Evolutionary conservation across 1,284 basidiomycete species (phyloP), one percentile per base, ranked within the genome.

Genomic region (Malassezia japonica): DNA sequence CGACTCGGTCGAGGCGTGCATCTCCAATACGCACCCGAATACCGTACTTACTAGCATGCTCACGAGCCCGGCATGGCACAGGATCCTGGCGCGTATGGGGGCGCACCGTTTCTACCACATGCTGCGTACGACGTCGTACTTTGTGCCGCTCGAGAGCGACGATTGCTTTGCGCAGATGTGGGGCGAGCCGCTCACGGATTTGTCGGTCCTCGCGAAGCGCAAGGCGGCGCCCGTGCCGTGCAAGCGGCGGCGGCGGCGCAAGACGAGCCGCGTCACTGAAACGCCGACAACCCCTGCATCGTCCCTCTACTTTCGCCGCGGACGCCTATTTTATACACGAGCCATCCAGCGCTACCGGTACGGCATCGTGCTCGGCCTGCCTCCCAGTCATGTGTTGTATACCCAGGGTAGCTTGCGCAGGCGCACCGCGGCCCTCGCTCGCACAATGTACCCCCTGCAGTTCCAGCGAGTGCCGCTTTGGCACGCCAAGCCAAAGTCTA

Each of bases 131-230:
- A 83, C 84, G 0, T 83, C 80, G 13, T 63, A 88, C 21, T 91
- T 89, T 65, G 66, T 82, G 12, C 75, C 82, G 1, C 67, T 91
- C 6, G 47, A 50, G 2, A 53, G 57, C 0, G 87, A 87, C 59
- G 81, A 79, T n/a, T 89, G 85, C 64, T 78, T 84, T 13, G 84
- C 83, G 55, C 87, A 91, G 70, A 70, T 89, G 52, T 81, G 82
- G 0, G 88, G 87, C 2, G 76, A 78, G 28, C 81, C 83, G 2
- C 65, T 90, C 9, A 75, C 81, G 15, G 76, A 80, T 47, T 57
- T 77, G 13, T 15, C 64, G 66, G 16, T 38, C 7, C 15, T 29
- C 5, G 6, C 12, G 8, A 12, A 48, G 24, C 3, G n/a, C n/a
- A n/a, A n/a, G n/a, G n/a, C n/a, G n/a, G n/a, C n/a, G 2, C 28